A percentile compares a stretch with the other conserved stretches of the same genome.
phyloP scores from a whole-genome alignment of 2,329 filamentous ascomycete species.

The Verticillium nubilum region DNA sequence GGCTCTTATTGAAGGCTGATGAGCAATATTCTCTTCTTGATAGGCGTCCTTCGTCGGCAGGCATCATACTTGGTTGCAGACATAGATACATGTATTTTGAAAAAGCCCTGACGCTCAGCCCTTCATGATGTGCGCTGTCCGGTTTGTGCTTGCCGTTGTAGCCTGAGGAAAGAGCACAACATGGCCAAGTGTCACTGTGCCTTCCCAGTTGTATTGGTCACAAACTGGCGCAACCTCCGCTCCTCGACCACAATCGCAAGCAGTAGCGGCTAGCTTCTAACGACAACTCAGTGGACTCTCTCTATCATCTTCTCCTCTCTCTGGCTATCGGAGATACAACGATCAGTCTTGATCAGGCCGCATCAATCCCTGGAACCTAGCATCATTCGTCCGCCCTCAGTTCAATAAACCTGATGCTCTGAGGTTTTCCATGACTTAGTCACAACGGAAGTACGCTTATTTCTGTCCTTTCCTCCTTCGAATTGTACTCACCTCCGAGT shows the following conservation, averaged over 20 bases:
- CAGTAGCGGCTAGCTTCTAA: not conserved
- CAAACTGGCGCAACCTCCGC: not conserved
- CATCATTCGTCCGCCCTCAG: not conserved
- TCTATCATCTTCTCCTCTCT: not conserved
- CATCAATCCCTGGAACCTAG: not conserved
- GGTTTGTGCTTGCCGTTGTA: not conserved
- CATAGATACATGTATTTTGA: no score
- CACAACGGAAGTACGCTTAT: not conserved
- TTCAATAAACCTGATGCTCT: not conserved
- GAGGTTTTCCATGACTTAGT: not conserved
- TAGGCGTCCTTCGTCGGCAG: no score
- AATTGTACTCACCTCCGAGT: not conserved
- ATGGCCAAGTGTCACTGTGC: not conserved
- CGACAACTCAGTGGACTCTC: not conserved
- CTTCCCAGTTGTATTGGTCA: not conserved
- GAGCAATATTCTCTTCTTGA: no score
- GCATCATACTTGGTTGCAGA: no score
- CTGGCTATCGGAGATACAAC: not conserved
- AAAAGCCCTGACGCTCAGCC: not conserved
- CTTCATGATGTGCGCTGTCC: not conserved
- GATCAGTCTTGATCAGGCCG: not conserved
- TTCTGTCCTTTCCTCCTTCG: not conserved
- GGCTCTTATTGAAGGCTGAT: no score
- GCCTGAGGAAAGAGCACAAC: not conserved
- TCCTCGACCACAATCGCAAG: not conserved